Conservation (phyloP, 106 monocot species). For the Ottelia alismoides region DNA sequence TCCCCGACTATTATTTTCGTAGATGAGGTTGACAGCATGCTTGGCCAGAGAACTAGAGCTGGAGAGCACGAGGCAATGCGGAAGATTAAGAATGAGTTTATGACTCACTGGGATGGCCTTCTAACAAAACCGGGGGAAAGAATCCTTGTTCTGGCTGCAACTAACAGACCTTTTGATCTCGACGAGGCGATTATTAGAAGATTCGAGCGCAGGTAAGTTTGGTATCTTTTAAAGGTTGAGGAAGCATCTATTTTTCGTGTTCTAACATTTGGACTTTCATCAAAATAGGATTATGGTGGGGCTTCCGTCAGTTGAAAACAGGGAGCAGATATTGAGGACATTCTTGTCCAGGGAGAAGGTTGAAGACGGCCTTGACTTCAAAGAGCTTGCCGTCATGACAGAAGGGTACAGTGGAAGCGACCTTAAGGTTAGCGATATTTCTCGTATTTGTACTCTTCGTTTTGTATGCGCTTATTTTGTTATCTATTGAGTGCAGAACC, state of each 20-base stretch:
- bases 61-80: conserved; percentile 83
- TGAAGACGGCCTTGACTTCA: conserved; percentile 38
- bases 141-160: conserved; percentile 75
- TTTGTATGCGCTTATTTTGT: too few species aligned
- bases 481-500: too few species aligned
- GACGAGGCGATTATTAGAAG: conserved; percentile 82
- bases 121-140: conserved; percentile 44
- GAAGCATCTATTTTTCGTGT: too few species aligned
- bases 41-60: conserved; percentile 49
- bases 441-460: too few species aligned
- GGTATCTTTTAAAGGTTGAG: too few species aligned
- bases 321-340: conserved; percentile 49
- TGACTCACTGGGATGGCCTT: conserved; percentile 81
- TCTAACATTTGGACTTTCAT: too few species aligned
- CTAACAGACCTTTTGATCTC: conserved; percentile 78
- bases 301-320: conserved; percentile 40
- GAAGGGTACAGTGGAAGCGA: conserved; percentile 77
- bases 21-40: conserved; percentile 89
- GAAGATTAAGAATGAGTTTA: conserved; percentile 81
- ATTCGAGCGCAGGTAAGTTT: conserved; percentile 51
- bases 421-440: too few species aligned
- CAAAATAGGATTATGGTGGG: conserved; percentile 76
- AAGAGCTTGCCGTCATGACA: conserved; percentile 64
- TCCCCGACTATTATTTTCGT: conserved; percentile 74
- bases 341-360: conserved; percentile 58